These are phyloP conservation scores for Malassezia globosa DNA, from an alignment of 1,284 basidiomycete genomes.

Conservation along the genomic window DNA sequence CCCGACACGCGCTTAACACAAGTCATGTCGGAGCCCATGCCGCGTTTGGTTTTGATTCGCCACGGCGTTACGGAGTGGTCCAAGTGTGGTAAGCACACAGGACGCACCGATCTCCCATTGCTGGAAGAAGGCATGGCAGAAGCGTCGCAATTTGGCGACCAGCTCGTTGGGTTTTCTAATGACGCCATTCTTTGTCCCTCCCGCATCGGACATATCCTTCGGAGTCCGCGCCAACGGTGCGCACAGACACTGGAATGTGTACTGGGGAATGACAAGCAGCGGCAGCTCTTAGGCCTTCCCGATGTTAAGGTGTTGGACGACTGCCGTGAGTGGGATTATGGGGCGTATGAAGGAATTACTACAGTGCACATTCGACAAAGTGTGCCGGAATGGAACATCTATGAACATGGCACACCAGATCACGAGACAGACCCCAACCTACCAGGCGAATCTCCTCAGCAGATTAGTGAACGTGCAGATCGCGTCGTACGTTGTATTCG, in stretches of 20 bases:
- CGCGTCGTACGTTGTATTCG: slow-evolving; percentile 34
- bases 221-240: slow-evolving; percentile 29
- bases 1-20: too few relatives aligned
- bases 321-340: slow-evolving; percentile 46
- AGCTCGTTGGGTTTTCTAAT: slow-evolving; percentile 29
- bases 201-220: slow-evolving; percentile 28
- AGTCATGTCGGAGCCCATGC: slow-evolving; percentile 35
- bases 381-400: slow-evolving; percentile 41
- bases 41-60: slow-evolving; percentile 39
- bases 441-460: slow-evolving; percentile 37
- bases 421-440: slow-evolving; percentile 22
- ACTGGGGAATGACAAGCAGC: slow-evolving; percentile 24
- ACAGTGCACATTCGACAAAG: slow-evolving; percentile 30
- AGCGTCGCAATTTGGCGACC: slow-evolving; percentile 31
- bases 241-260: slow-evolving; percentile 35
- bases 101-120: slow-evolving; percentile 38
- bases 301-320: slow-evolving; percentile 26
- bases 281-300: slow-evolving; percentile 20
- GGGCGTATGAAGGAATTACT: slow-evolving; percentile 39
- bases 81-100: slow-evolving; percentile 41
- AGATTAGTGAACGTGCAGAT: slow-evolving; percentile 38
- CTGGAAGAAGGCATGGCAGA: slow-evolving; percentile 36
- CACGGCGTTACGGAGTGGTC: slow-evolving; percentile 46
- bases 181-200: slow-evolving; percentile 33
- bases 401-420: slow-evolving; percentile 38